Evolutionary conservation across 2,329 filamentous ascomycete genomes (phyloP).

Genomic region (Eutypella sp.): DNA sequence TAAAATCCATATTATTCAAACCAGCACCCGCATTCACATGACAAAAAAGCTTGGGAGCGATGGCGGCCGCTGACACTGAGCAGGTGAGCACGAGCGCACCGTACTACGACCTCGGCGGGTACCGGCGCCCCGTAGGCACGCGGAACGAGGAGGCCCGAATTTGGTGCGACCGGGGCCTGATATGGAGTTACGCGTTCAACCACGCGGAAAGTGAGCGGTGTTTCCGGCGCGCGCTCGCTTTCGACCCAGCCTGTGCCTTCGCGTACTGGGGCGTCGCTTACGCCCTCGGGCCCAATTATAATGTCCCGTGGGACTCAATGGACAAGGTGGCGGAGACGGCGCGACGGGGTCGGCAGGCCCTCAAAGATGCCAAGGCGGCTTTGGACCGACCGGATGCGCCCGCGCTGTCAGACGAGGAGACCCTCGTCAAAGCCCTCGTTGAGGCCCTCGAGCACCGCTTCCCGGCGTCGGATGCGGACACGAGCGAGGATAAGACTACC

Average conservation of each 20-base stretch:
- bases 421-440: constrained; percentile 59
- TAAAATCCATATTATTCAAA: background rate
- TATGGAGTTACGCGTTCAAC: constrained; percentile 73
- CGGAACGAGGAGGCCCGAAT: constrained; percentile 45
- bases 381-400: no score
- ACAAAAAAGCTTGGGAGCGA: no score
- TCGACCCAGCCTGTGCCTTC: constrained; percentile 54
- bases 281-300: constrained; percentile 67
- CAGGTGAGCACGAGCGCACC: background rate
- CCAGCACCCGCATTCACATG: no score
- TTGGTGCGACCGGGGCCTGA: constrained; percentile 70
- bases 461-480: constrained; percentile 44
- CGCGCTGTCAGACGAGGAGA: constrained; percentile 35
- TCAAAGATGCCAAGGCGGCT: constrained; percentile 36
- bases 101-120: constrained; percentile 61
- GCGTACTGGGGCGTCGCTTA: constrained; percentile 69
- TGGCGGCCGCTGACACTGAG: background rate
- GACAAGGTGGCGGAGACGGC: constrained; percentile 53
- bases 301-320: constrained; percentile 73
- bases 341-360: constrained; percentile 40
- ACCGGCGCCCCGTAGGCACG: constrained; percentile 51
- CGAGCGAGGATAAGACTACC: constrained; percentile 43
- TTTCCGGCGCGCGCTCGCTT: constrained; percentile 54
- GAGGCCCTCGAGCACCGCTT: constrained; percentile 58
- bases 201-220: constrained; percentile 65